Percentiles rank a stretch among this genome's conserved stretches.
phyloP scores from a whole-genome alignment of 2,329 filamentous ascomycete genomes.

The Ceratocystis albifundus region DNA sequence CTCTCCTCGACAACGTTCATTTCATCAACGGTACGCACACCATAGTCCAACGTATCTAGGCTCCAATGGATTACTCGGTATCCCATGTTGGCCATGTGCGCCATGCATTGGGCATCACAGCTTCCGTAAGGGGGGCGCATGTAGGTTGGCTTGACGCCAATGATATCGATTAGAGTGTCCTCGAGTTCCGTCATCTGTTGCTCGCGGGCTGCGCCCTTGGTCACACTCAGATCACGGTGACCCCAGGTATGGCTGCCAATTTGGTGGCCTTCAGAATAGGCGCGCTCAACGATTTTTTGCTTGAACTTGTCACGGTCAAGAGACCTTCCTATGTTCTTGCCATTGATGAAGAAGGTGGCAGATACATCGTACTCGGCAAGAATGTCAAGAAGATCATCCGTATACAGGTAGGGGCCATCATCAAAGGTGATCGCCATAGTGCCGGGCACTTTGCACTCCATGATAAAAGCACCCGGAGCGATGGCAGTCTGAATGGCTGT shows the following conservation, averaged over 20 bases:
- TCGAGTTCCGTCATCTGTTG: constrained; percentile 37
- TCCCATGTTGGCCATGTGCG: constrained; percentile 33
- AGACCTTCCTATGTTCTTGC: constrained; percentile 29
- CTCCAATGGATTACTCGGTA: constrained; percentile 48
- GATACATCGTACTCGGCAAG: constrained; percentile 29
- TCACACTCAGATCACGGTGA: constrained; percentile 34
- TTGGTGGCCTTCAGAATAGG: constrained; percentile 46
- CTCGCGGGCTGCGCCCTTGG: constrained; percentile 30
- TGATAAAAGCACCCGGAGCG: constrained; percentile 21
- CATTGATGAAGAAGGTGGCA: constrained; percentile 34
- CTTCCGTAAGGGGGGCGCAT: constrained; percentile 38
- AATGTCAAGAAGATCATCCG: constrained; percentile 33
- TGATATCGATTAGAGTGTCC: constrained; percentile 35
- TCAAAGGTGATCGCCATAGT: constrained; percentile 38
- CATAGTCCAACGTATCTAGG: constrained; percentile 51
- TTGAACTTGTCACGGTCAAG: constrained; percentile 23
- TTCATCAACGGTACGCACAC: constrained; percentile 39
- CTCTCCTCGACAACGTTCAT: constrained; percentile 38
- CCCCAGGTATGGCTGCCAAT: constrained; percentile 45
- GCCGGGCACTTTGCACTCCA: constrained; percentile 29
- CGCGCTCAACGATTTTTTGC: constrained; percentile 32
- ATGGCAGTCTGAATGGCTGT: neutral
- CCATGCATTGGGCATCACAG: constrained; percentile 31
- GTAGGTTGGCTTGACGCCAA: constrained; percentile 35
- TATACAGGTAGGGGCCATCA: constrained; percentile 37